Evolutionary conservation across 306 rosid genomes (phyloP).

Genomic region (Fragaria vesca): DNA sequence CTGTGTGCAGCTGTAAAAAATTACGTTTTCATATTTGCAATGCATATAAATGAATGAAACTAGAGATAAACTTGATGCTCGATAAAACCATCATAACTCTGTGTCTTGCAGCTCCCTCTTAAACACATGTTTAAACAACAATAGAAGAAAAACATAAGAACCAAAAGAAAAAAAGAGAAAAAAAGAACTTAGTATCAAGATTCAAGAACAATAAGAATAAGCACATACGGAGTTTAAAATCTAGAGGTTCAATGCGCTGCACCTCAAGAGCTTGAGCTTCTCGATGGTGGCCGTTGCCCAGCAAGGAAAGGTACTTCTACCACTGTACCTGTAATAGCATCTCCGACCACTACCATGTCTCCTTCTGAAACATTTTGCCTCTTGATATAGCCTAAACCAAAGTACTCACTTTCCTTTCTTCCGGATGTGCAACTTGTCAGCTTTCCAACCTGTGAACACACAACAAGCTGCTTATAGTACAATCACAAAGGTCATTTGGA

Average conservation of each 20-base stretch:
- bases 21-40: neutral
- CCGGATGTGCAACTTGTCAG: constrained; percentile 78
- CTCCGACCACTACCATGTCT: constrained; percentile 60
- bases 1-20: neutral
- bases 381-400: constrained; percentile 87
- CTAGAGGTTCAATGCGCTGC: neutral
- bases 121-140: neutral
- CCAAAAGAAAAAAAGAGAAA: neutral
- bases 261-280: constrained; percentile 40
- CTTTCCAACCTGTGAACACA: constrained; percentile 72
- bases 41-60: neutral
- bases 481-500: constrained; percentile 15
- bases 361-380: constrained; percentile 68
- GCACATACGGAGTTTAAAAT: neutral
- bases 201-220: neutral
- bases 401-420: constrained; percentile 58
- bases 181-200: constrained; percentile 1
- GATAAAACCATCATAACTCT: neutral
- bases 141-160: neutral
- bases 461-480: constrained; percentile 4
- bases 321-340: constrained; percentile 55
- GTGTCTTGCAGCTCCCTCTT: neutral
- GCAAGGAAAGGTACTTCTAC: constrained; percentile 77
- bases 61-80: neutral
- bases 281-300: constrained; percentile 51